These are phyloP conservation scores for Artomyces pyxidatus DNA, from an alignment of 768 basidiomycete genomes.

Conservation along the genomic window DNA sequence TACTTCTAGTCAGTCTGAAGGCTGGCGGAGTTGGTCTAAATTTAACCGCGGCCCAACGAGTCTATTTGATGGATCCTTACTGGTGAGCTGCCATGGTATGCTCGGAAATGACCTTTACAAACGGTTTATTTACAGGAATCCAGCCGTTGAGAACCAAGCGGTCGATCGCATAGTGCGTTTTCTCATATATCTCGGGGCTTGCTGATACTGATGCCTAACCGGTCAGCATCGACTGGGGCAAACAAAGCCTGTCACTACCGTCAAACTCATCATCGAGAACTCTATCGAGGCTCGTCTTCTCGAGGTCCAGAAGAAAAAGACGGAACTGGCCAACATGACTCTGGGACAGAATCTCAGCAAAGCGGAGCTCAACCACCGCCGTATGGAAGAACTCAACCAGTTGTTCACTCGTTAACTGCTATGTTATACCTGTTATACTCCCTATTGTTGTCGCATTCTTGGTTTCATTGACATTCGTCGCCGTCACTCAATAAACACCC, in stretches of 20 bases:
- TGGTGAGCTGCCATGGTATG: slow-evolving; percentile 47
- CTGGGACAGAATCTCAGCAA: slow-evolving; percentile 83
- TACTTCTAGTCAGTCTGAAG: slow-evolving; percentile 90
- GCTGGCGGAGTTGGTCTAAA: slow-evolving; percentile 98
- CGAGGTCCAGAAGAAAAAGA: slow-evolving; percentile 93
- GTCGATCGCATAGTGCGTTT: slow-evolving; percentile 88
- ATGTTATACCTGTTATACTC: too few species aligned
- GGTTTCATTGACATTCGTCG: background rate
- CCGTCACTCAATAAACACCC: background rate
- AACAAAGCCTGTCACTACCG: slow-evolving; percentile 81
- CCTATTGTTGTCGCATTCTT: too few species aligned
- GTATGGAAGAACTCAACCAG: slow-evolving; percentile 81
- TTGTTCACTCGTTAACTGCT: slow-evolving; percentile 48
- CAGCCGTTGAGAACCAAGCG: slow-evolving; percentile 95
- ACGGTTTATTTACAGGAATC: slow-evolving; percentile 56
- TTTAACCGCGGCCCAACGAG: slow-evolving; percentile 87
- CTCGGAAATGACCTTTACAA: background rate
- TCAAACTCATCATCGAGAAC: slow-evolving; percentile 91
- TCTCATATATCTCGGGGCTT: background rate
- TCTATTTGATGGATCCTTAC: slow-evolving; percentile 96
- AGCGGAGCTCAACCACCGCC: slow-evolving; percentile 76
- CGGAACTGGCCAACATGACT: slow-evolving; percentile 89
- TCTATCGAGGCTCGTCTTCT: slow-evolving; percentile 90
- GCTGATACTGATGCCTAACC: background rate
- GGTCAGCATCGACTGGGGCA: slow-evolving; percentile 91